phyloP scores from a whole-genome alignment of 75 land plant species.

The Pseudotsuga menziesii region DNA sequence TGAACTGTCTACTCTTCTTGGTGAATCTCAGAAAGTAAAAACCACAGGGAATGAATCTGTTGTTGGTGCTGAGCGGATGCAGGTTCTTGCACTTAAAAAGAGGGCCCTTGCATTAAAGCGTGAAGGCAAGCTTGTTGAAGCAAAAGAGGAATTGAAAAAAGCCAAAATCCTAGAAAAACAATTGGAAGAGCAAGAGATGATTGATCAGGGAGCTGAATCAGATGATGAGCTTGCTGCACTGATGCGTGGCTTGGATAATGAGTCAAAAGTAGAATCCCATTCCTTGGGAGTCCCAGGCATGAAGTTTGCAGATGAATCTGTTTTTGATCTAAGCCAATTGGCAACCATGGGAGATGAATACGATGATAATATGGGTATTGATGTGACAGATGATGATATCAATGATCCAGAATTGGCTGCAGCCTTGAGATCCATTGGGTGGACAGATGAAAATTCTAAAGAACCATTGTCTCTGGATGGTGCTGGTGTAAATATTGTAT shows the following conservation, averaged over 20 bases:
- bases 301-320: constrained; percentile 8
- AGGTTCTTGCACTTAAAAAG: constrained; percentile 77
- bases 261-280: constrained; percentile 24
- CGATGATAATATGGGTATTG: constrained; percentile 38
- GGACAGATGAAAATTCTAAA: constrained; percentile 58
- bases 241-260: constrained; percentile 55
- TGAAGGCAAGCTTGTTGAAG: constrained; percentile 85
- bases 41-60: constrained; percentile 15
- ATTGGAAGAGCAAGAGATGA: constrained; percentile 67
- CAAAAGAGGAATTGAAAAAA: constrained; percentile 88
- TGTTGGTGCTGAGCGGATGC: constrained; percentile 33
- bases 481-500: neutral
- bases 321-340: constrained; percentile 26
- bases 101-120: constrained; percentile 79
- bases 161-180: constrained; percentile 86
- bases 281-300: constrained; percentile 2
- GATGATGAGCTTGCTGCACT: constrained; percentile 81
- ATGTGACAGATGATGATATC: constrained; percentile 84
- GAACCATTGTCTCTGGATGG: neutral
- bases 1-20: constrained; percentile 55
- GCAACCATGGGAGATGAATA: constrained; percentile 34
- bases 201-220: constrained; percentile 62
- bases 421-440: constrained; percentile 81
- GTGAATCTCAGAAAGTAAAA: constrained; percentile 29
- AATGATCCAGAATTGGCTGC: constrained; percentile 79